Conservation (phyloP, 2,329 filamentous ascomycete genomes). For the Sclerotinia borealis region DNA sequence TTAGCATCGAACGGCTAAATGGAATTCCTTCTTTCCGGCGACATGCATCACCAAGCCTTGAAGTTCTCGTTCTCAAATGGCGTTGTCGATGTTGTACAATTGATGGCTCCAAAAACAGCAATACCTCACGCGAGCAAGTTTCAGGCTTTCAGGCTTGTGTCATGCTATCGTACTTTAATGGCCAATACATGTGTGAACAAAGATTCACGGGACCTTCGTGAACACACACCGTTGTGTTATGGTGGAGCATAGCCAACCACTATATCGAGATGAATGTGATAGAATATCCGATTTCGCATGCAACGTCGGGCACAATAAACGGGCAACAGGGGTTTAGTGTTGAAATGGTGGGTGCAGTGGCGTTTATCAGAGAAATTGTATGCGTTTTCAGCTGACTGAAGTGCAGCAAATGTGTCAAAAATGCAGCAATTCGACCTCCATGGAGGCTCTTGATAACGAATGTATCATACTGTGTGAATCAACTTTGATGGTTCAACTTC, state of each 20-base stretch:
- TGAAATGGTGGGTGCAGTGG: neutral
- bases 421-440: neutral
- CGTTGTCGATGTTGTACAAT: neutral
- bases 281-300: neutral
- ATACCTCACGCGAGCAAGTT: slow-evolving; percentile 2
- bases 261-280: neutral
- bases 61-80: neutral
- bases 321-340: neutral
- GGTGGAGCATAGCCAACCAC: neutral
- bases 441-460: neutral
- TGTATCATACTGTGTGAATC: neutral
- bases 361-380: neutral
- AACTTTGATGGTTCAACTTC: neutral
- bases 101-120: neutral
- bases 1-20: neutral
- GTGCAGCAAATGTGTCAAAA: neutral
- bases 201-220: neutral
- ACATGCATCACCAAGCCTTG: neutral
- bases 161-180: neutral
- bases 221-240: neutral
- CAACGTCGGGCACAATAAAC: neutral
- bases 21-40: neutral
- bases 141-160: neutral
- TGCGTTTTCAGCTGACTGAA: neutral
- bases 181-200: neutral